phyloP scores from a whole-genome alignment of 176 grass and related monocot genomes.

The Saccharum officinarum region DNA sequence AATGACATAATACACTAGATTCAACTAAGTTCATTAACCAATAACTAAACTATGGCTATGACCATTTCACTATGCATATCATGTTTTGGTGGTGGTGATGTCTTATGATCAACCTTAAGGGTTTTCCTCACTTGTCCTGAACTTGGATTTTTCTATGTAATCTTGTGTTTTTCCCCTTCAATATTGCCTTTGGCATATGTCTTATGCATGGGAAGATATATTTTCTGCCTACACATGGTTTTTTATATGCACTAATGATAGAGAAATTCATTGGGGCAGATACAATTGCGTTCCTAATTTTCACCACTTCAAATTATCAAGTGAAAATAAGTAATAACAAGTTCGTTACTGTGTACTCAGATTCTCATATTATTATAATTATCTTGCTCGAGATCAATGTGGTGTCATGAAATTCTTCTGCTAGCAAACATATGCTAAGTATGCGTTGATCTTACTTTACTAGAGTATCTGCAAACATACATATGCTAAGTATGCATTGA shows the following conservation, averaged over 20 bases:
- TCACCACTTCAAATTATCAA: not conserved
- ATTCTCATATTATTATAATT: not conserved
- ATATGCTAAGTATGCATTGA: not conserved
- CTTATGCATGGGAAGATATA: not conserved
- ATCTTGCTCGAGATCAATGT: not conserved
- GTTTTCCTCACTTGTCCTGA: not conserved
- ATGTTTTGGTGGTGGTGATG: not conserved
- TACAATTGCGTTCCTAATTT: not conserved
- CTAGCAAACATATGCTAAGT: not conserved
- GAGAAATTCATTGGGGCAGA: not conserved
- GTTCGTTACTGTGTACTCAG: slow-evolving; percentile 1
- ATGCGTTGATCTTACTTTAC: slow-evolving; percentile 9
- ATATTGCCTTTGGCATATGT: not conserved
- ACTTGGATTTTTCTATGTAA: not conserved
- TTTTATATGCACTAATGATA: not conserved
- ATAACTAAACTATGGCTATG: not conserved
- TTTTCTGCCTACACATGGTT: not conserved
- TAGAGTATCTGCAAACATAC: not conserved
- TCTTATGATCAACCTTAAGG: not conserved
- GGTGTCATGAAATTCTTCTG: not conserved
- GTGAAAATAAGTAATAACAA: not conserved
- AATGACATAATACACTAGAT: not conserved
- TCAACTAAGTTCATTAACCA: not conserved
- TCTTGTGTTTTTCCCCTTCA: not conserved
- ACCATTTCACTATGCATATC: not conserved